These are phyloP conservation scores for Pythium monospermum DNA, from an alignment of 352 stramenopile species.

Conservation along the genomic window DNA sequence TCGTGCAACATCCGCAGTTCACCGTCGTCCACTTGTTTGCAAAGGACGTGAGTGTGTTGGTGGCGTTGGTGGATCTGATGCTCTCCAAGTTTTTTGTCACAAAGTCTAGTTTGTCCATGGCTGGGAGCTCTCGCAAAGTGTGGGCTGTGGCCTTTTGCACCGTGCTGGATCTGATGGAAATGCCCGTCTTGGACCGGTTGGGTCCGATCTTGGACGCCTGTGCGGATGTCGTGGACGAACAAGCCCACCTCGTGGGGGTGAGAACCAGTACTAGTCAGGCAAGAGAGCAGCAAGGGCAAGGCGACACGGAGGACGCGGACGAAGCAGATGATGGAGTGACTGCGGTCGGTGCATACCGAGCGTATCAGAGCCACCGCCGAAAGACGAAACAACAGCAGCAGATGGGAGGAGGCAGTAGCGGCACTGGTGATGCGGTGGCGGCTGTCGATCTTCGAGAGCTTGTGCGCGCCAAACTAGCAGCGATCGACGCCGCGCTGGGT, in stretches of 20 bases:
- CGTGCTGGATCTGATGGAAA: conserved; percentile 29
- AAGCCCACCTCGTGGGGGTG: conserved; percentile 28
- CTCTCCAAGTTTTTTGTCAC: conserved; percentile 72
- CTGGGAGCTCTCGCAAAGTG: conserved; percentile 50
- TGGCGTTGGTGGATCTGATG: conserved; percentile 50
- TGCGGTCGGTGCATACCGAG: conserved; percentile 40
- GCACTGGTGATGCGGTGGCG: conserved; percentile 19
- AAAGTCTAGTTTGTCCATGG: conserved; percentile 51
- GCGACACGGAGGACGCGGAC: conserved; percentile 34
- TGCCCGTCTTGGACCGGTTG: conserved; percentile 43
- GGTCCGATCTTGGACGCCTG: conserved; percentile 65
- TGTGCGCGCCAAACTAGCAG: conserved; percentile 34
- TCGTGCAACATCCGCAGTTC: conserved; percentile 45
- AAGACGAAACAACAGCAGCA: conserved; percentile 20
- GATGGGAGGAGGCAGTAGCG: neutral
- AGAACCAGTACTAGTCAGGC: neutral
- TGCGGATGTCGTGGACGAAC: conserved; percentile 65
- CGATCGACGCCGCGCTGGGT: conserved; percentile 37
- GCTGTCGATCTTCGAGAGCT: conserved; percentile 41
- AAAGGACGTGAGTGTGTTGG: conserved; percentile 31
- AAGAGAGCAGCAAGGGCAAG: conserved; percentile 6
- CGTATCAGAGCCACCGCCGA: conserved; percentile 37
- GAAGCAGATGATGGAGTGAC: conserved; percentile 25
- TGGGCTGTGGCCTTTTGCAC: conserved; percentile 59
- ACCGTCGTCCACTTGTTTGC: conserved; percentile 38